phyloP scores from a whole-genome alignment of 495 filamentous ascomycete species.

The Aspergillus funiculosus region DNA sequence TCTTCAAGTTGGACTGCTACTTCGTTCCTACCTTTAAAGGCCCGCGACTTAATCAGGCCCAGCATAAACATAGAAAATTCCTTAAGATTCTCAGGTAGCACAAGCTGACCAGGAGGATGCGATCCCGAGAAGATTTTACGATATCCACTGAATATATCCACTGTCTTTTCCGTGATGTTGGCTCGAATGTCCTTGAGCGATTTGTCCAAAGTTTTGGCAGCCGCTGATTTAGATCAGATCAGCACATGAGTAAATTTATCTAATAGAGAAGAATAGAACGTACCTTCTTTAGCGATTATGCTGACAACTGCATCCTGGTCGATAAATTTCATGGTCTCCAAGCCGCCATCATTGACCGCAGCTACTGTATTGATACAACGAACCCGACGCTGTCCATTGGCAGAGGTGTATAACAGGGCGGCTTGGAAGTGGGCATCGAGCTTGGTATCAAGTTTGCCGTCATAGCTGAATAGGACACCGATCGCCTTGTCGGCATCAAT shows the following conservation, averaged over 20 bases:
- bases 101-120: slow-evolving; percentile 86
- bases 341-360: slow-evolving; percentile 74
- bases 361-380: slow-evolving; percentile 91
- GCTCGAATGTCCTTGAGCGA: slow-evolving; percentile 83
- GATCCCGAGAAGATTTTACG: slow-evolving; percentile 82
- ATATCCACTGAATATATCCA: slow-evolving; percentile 91
- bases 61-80: slow-evolving; percentile 97
- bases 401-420: slow-evolving; percentile 89
- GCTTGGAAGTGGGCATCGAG: slow-evolving; percentile 97
- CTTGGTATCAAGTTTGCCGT: slow-evolving; percentile 94
- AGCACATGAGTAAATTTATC: slow-evolving; percentile 2
- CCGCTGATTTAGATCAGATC: slow-evolving; percentile 49
- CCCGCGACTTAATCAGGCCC: slow-evolving; percentile 82
- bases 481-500: slow-evolving; percentile 93
- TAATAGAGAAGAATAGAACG: slow-evolving; percentile 9
- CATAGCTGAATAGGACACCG: slow-evolving; percentile 88
- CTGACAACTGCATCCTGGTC: slow-evolving; percentile 90
- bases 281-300: slow-evolving; percentile 83
- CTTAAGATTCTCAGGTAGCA: slow-evolving; percentile 92
- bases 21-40: slow-evolving; percentile 66
- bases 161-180: slow-evolving; percentile 80
- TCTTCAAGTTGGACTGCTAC: not conserved
- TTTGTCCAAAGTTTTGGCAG: slow-evolving; percentile 71
- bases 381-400: slow-evolving; percentile 81
- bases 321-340: slow-evolving; percentile 82